Conservation (phyloP, 768 basidiomycete genomes). For the Hericium rajendrae region DNA sequence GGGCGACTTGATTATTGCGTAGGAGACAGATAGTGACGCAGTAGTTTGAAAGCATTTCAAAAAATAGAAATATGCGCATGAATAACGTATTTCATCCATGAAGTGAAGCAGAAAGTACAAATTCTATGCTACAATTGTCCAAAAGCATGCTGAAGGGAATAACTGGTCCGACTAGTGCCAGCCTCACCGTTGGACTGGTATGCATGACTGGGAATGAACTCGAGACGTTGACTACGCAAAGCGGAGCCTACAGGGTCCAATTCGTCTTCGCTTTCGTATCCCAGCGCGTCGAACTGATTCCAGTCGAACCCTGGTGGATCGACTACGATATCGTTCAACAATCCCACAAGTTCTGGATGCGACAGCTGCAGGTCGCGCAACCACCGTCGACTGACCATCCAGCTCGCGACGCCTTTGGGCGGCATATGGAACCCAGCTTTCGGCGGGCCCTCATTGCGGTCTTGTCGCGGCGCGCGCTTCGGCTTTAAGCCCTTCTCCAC, state of each 20-base stretch:
- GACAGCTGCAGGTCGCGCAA: constrained; percentile 28
- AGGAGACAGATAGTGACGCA: too few species aligned
- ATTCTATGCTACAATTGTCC: neutral
- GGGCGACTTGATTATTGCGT: too few species aligned
- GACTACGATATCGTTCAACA: constrained; percentile 34
- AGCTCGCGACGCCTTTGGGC: constrained; percentile 51
- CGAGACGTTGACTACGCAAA: constrained; percentile 9
- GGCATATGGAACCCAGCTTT: constrained; percentile 54
- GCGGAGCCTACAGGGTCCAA: constrained; percentile 7
- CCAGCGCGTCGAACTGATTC: constrained; percentile 38
- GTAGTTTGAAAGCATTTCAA: too few species aligned
- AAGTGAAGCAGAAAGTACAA: too few species aligned
- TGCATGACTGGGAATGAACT: constrained; percentile 1
- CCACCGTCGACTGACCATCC: constrained; percentile 76
- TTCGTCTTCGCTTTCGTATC: constrained; percentile 44
- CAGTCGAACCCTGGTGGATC: constrained; percentile 44
- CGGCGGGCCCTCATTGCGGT: constrained; percentile 40
- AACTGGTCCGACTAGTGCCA: constrained; percentile 14
- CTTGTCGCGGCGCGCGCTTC: constrained; percentile 46
- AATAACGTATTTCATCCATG: too few species aligned
- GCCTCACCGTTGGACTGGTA: neutral
- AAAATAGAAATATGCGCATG: too few species aligned
- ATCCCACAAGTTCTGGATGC: constrained; percentile 38
- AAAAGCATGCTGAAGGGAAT: constrained; percentile 22
- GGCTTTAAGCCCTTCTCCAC: constrained; percentile 36